Evolutionary conservation across 805 yeast genomes (phyloP), one percentile per base, ranked within the genome.

Genomic region (Priceomyces carsonii): DNA sequence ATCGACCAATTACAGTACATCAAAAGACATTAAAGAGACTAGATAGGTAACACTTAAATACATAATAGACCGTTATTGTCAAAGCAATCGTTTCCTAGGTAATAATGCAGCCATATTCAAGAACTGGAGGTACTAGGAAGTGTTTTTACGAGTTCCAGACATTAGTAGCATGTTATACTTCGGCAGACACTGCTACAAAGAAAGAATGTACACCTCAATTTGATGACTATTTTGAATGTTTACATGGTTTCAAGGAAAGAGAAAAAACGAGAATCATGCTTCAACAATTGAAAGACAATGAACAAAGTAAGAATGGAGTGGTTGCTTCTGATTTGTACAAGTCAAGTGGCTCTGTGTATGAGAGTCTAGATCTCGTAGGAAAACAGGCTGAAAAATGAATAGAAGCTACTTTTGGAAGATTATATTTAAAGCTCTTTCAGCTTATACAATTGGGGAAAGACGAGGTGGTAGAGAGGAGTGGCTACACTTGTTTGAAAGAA

Each of bases 111-210:
- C 74, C 74, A 45, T 66, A 67, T 44, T 66, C 73, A 32, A 65
- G 73, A 60, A 53, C 63, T 23, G 74, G 74, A 18, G 74, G 73
- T 32, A 69, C 74, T 44, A 66, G 72, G 57, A 66, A 58, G 57
- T 69, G 74, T 47, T 69, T 64, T 50, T 69, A 68, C 51, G 74
- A 69, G 44, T 69, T 68, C 53, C 74, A 69, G 51, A 57, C 69
- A 8, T 58, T 66, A 35, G 59, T 61, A 33, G 69, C 67, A 14
- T 69, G 74, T 44, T 66, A 59, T 56, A 67, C 73, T 2, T 63
- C 72, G 13, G 73, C 71, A 8, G 73, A 66, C 34, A 69, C 73
- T 22, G 52, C 54, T 22, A 33, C 62, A 34, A 63, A 61, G 42
- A 68, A 67, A 51, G 65, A 55, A 48, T 69, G 74, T 49, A 57